Base-by-base conservation (phyloP, 257 asterid species). In the Mentha longifolia region DNA sequence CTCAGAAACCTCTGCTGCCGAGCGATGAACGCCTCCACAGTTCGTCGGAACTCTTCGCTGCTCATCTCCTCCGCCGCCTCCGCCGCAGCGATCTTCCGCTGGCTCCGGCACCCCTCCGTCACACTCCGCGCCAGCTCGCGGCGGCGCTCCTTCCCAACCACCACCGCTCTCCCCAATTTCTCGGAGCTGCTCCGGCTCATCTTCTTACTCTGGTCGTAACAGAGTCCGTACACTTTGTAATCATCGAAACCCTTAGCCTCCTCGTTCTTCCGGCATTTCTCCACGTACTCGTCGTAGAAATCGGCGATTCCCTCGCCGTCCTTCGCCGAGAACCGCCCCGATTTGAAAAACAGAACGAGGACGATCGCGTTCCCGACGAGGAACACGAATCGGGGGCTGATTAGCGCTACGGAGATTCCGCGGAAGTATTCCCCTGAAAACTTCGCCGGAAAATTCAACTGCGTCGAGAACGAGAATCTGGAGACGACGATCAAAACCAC, bases 21-120 rank as follows among this genome's bases (percentile, higher is more conserved):
- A 6, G 96, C 95, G 61, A 93, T 93, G 65, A 93, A 93, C 71
- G 85, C 95, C 81, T 93, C 98, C 70, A 93, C 94, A 6, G 83
- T 86, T 11, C 75, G 83, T 43, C 94, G 82, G 83, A 93, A 93
- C 56, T 91, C 97, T n/a, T 91, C 97, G 66, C 71, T 76, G 55
- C 92, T 93, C 96, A 93, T 84, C 76, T 50, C 43, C 49, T 20
- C 77, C 35, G 65, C 72, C 49, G 45, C 72, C 39, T 2, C 37
- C 67, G 58, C 70, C 67, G 58, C 70, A 28, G 57, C 57, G 52
- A 15, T 3, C 55, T 51, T 70, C 74, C 62, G 65, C 37, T 52
- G 68, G 10, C 58, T 63, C 73, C 76, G 76, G 77, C 78, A 74
- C 50, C 13, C 69, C 63, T 82, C 95, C 9, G 97, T 91, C 82